phyloP scores from a whole-genome alignment of 2,329 filamentous ascomycete genomes.

The Cladosporium sp. region DNA sequence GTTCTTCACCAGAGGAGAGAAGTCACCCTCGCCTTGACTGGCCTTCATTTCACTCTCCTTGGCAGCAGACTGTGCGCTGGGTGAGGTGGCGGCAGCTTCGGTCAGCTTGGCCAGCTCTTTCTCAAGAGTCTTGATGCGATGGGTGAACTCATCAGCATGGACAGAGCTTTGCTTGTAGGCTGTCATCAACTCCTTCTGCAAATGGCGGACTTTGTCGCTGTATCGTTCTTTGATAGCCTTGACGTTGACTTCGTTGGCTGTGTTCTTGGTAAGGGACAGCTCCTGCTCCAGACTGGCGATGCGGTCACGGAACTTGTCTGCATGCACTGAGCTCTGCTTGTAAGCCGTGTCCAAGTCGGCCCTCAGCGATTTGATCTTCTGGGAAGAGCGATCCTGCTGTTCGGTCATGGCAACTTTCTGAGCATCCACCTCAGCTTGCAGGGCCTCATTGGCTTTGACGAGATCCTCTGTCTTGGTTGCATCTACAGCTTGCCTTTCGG shows the following conservation, averaged over 20 bases:
- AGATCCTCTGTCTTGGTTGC: constrained; percentile 13
- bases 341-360: constrained; percentile 26
- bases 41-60: constrained; percentile 6
- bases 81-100: neutral
- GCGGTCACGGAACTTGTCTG: constrained; percentile 10
- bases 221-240: constrained; percentile 18
- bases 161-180: constrained; percentile 22
- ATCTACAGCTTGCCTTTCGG: constrained; percentile 15
- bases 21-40: constrained; percentile 35
- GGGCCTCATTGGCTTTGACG: constrained; percentile 23
- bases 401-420: constrained; percentile 25
- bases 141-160: constrained; percentile 11
- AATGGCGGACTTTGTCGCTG: constrained; percentile 19
- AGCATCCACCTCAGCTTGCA: constrained; percentile 25
- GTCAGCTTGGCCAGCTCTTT: constrained; percentile 2
- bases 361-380: constrained; percentile 23
- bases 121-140: constrained; percentile 11
- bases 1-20: constrained; percentile 32
- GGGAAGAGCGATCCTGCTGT: constrained; percentile 15
- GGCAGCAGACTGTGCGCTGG: neutral
- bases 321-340: constrained; percentile 27
- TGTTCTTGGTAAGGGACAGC: constrained; percentile 19
- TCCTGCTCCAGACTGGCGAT: constrained; percentile 16
- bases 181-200: constrained; percentile 21
- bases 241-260: constrained; percentile 14